phyloP scores from a whole-genome alignment of 2,329 filamentous ascomycete genomes.

The Didymella arachidicola region DNA sequence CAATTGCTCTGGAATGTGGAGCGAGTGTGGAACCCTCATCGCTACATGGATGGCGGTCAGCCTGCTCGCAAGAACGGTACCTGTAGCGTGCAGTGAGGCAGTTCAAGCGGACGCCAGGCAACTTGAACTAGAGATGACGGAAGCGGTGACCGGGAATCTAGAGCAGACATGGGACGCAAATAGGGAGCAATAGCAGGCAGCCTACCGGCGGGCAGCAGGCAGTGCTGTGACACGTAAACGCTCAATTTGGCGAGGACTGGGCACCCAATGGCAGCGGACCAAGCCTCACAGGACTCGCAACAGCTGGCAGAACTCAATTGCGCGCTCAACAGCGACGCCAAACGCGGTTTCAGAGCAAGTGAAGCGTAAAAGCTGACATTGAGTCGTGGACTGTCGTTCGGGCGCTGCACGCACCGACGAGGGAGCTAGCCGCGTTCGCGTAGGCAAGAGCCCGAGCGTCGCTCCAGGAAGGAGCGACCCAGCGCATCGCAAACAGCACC shows the following conservation, averaged over 20 bases:
- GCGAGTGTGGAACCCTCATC: constrained; percentile 35
- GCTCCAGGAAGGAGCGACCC: constrained; percentile 25
- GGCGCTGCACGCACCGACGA: constrained; percentile 16
- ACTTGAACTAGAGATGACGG: constrained; percentile 27
- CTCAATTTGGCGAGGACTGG: constrained; percentile 3
- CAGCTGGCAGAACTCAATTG: constrained; percentile 25
- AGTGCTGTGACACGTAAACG: constrained; percentile 31
- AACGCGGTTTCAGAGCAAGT: constrained; percentile 26
- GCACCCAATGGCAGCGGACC: constrained; percentile 35
- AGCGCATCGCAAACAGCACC: constrained; percentile 24
- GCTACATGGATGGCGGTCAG: constrained; percentile 37
- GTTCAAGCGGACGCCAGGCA: constrained; percentile 12
- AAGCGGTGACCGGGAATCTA: constrained; percentile 32
- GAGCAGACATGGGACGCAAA: constrained; percentile 17
- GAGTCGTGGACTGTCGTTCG: constrained; percentile 21
- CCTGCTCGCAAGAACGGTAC: constrained; percentile 23
- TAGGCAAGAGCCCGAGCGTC: constrained; percentile 25
- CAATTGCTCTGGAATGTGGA: constrained; percentile 37
- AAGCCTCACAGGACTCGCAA: constrained; percentile 21
- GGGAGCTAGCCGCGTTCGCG: constrained; percentile 18
- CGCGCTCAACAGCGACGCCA: constrained; percentile 24
- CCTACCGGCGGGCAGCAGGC: constrained; percentile 27
- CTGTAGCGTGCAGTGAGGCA: constrained; percentile 22
- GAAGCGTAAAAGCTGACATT: constrained; percentile 19
- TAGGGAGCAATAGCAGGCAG: constrained; percentile 23